Evolutionary conservation across 805 yeast genomes (phyloP).

Genomic region (Huiozyma naganishii): DNA sequence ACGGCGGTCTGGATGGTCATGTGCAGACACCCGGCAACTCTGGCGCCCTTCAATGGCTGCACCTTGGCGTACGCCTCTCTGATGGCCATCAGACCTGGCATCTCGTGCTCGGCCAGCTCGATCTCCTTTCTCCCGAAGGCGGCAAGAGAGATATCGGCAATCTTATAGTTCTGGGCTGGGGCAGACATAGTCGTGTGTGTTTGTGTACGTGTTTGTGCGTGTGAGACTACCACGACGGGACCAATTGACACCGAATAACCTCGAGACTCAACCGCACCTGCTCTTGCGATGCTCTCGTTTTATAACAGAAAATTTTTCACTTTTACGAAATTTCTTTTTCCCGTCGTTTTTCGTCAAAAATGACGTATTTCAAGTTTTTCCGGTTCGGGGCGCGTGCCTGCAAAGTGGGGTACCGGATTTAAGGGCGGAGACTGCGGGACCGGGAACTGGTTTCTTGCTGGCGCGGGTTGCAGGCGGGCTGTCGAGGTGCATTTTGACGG

Average conservation of each 20-base stretch:
- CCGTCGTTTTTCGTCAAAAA: too few relatives aligned
- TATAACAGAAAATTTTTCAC: not conserved
- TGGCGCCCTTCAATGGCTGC: conserved; percentile 96
- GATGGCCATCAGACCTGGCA: conserved; percentile 99
- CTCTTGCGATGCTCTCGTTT: not conserved
- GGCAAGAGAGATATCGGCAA: conserved; percentile 95
- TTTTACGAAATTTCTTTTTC: too few relatives aligned
- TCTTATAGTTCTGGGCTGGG: conserved; percentile 73
- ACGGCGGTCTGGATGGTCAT: conserved; percentile 99
- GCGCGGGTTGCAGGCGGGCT: too few relatives aligned
- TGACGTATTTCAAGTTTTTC: too few relatives aligned
- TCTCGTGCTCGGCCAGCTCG: conserved; percentile 96
- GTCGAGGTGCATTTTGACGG: too few relatives aligned
- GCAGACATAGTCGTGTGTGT: conserved; percentile 35
- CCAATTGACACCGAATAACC: not conserved
- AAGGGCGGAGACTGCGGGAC: too few relatives aligned
- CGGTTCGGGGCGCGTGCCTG: too few relatives aligned
- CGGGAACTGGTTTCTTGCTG: too few relatives aligned
- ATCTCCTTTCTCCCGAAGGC: conserved; percentile 99
- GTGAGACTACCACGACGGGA: not conserved
- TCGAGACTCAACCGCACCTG: not conserved
- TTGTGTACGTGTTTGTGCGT: not conserved
- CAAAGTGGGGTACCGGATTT: too few relatives aligned
- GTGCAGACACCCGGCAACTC: conserved; percentile 98
- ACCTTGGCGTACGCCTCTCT: conserved; percentile 82